Evolutionary conservation across 139 green algal species (phyloP).

Genomic region (Parachlorella kessleri): DNA sequence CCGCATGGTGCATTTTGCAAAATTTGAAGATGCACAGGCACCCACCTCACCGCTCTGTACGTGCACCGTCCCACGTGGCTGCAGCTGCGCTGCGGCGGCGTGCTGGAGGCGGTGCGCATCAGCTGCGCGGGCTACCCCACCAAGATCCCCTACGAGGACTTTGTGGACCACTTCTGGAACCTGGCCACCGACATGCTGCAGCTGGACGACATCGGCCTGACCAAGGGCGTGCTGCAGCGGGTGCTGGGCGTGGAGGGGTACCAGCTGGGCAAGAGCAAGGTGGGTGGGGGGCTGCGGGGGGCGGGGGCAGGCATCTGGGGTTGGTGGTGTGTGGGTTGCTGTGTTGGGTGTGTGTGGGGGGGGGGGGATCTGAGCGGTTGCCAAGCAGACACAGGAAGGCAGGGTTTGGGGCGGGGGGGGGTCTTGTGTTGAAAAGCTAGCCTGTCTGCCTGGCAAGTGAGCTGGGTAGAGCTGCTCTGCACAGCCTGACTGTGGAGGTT

Average conservation of each 20-base stretch:
- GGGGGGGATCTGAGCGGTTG: no score
- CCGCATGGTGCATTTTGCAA: no score
- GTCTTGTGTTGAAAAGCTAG: no score
- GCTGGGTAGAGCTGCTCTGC: no score
- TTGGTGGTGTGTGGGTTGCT: no score
- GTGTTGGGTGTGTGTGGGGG: no score
- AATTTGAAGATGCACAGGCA: no score
- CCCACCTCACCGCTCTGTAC: background rate
- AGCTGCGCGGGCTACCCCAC: conserved; percentile 94
- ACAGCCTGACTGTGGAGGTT: no score
- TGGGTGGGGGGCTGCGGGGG: conserved; percentile 32
- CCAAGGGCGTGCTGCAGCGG: conserved; percentile 13
- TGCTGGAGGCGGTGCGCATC: conserved; percentile 99
- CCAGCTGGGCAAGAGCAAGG: conserved; percentile 89
- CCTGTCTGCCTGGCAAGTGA: no score
- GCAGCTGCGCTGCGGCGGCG: conserved; percentile 96
- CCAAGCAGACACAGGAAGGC: no score
- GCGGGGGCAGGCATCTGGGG: background rate
- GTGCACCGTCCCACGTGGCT: background rate
- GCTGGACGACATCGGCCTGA: conserved; percentile 58
- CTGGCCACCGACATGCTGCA: conserved; percentile 68
- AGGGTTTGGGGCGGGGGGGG: no score
- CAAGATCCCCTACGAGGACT: conserved; percentile 85
- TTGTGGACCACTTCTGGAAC: conserved; percentile 95
- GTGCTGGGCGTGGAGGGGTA: conserved; percentile 51